Evolutionary conservation across 164 flowering plant genomes (phyloP), one percentile per base, ranked within the genome.

Genomic region (Macadamia tetraphylla): DNA sequence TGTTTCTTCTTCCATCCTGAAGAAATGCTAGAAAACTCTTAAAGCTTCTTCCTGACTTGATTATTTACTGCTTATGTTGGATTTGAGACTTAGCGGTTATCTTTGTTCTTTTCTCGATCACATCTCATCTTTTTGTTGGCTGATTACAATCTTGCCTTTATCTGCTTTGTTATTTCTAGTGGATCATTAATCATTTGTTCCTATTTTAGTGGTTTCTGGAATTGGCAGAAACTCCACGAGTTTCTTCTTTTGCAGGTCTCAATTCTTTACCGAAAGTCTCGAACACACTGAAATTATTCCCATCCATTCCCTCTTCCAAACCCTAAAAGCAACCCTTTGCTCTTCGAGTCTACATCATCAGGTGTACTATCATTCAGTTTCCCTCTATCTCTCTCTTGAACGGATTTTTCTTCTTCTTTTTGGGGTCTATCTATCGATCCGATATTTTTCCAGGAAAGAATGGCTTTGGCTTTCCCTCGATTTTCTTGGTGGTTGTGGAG

Each of bases 401-500:
- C 15, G 31, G 3, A 52, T 40, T 48, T 48, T 8, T 35, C 44
- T 15, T 31, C 29, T 15, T 29, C 8, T 59, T 23, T 23, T 23
- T 23, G 23, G 23, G 23, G 23, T 9, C 14, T 31, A 8, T 49
- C 5, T 1, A 1, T 31, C 18, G 40, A 63, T 48, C 14, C 6
- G 18, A 31, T 23, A 55, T 11, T 55, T 18, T 9, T 6, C n/a
- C 15, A 1, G 62, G 43, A 43, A 9, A 68, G 58, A 68, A 85
- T 85, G 88, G 81, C 85, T 42, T 64, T 77, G 32, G 73, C 83
- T 2, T 80, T 83, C 17, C 69, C 84, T 30, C 71, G 76, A 48
- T 68, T 85, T 32, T 78, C 88, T 11, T 83, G 85, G 85, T 79
- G 79, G 84, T 71, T 77, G 66, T 80, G 82, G 84, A 73, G 84